phyloP scores from a whole-genome alignment of 495 filamentous ascomycete genomes.

The Tuber magnatum region DNA sequence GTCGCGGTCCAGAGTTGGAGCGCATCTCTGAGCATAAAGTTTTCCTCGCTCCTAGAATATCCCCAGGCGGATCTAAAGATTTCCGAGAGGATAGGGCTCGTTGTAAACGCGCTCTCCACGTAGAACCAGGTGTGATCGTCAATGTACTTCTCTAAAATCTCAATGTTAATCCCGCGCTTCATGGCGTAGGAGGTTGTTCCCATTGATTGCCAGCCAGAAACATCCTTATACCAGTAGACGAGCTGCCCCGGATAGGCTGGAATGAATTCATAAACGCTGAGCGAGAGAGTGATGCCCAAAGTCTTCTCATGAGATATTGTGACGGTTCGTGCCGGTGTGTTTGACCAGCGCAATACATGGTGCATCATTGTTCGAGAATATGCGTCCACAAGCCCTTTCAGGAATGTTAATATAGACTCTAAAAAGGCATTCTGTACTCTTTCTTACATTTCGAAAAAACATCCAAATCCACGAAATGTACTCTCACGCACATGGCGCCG shows the following conservation, averaged over 20 bases:
- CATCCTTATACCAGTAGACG: slow-evolving; percentile 39
- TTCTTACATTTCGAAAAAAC: slow-evolving; percentile 40
- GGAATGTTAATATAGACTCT: neutral
- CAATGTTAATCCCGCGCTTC: slow-evolving; percentile 38
- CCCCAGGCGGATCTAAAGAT: slow-evolving; percentile 36
- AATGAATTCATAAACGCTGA: slow-evolving; percentile 39
- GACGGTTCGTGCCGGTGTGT: slow-evolving; percentile 27
- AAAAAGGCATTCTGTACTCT: neutral
- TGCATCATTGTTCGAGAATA: slow-evolving; percentile 42
- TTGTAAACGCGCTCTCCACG: slow-evolving; percentile 35
- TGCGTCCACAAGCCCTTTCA: slow-evolving; percentile 36
- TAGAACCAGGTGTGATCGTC: slow-evolving; percentile 39
- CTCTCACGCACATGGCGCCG: slow-evolving; percentile 37
- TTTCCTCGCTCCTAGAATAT: slow-evolving; percentile 38
- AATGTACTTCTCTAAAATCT: slow-evolving; percentile 40
- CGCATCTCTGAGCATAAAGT: slow-evolving; percentile 36
- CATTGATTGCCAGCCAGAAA: slow-evolving; percentile 36
- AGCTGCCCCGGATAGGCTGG: slow-evolving; percentile 36
- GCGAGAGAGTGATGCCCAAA: slow-evolving; percentile 31
- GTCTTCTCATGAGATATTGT: slow-evolving; percentile 36
- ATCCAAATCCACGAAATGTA: slow-evolving; percentile 40
- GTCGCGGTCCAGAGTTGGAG: slow-evolving; percentile 40
- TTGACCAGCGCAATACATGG: slow-evolving; percentile 37
- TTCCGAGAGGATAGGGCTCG: slow-evolving; percentile 38
- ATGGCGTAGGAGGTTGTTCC: slow-evolving; percentile 38